These are phyloP conservation scores for Setaria italica DNA, from an alignment of 202 grass and related monocot species.

Conservation along the genomic window DNA sequence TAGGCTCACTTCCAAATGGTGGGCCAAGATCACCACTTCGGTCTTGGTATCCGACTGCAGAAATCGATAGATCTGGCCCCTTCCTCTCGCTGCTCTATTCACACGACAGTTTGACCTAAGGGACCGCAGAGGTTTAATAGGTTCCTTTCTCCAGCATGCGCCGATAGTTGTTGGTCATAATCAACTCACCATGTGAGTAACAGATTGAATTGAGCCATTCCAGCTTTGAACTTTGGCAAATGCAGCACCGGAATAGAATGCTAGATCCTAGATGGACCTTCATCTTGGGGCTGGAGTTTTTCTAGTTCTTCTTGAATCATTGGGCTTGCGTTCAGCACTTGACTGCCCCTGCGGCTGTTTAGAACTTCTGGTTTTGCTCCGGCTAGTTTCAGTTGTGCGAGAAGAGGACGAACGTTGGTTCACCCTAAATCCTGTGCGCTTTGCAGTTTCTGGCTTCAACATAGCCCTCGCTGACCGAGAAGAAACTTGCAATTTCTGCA, in stretches of 20 bases:
- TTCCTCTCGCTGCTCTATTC: conserved; percentile 1
- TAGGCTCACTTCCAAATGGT: not conserved
- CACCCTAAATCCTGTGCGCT: conserved; percentile 34
- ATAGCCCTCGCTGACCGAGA: conserved; percentile 49
- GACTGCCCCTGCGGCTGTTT: conserved; percentile 39
- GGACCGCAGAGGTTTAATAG: not conserved
- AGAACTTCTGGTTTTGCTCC: conserved; percentile 37
- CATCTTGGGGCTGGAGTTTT: conserved; percentile 46
- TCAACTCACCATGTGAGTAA: not conserved
- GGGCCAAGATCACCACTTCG: not conserved
- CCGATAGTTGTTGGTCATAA: not conserved
- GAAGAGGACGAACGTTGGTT: conserved; percentile 36
- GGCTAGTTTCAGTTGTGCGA: conserved; percentile 44
- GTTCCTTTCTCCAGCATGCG: conserved; percentile 14
- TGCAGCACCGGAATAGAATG: conserved; percentile 12
- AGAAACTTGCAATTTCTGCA: conserved; percentile 33
- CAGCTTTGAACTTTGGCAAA: not conserved
- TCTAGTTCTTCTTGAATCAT: conserved; percentile 52
- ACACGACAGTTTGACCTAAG: not conserved
- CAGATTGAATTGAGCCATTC: not conserved
- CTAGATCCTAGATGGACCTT: conserved; percentile 4
- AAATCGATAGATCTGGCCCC: not conserved
- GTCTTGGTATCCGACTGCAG: conserved; percentile 17
- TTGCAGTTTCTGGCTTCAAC: conserved; percentile 45
- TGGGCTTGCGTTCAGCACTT: conserved; percentile 38